Evolutionary conservation across 352 stramenopile species (phyloP), one percentile per base, ranked within the genome.

Genomic region (Blastocystis sp.): DNA sequence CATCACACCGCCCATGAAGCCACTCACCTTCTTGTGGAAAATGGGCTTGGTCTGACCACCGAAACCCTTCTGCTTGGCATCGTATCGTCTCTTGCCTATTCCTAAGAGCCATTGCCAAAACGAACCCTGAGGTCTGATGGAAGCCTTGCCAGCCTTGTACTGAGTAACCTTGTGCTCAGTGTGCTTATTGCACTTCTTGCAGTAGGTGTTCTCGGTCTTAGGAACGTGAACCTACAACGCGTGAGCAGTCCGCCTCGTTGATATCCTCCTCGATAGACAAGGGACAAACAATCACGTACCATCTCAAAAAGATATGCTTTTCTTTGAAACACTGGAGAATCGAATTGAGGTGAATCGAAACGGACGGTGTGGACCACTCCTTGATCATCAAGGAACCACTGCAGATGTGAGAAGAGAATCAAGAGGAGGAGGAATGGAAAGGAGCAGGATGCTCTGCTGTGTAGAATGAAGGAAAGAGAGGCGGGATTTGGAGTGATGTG

Each of bases 41-140:
- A 99, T 94, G 88, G 97, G 97, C 95, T 99, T 99, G 89, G 97
- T 99, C 93, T 99, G 97, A 92, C 97, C 97, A 94, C 97, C 97
- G 92, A 98, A 99, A 92, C 97, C 97, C 94, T 98, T 98, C 92
- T 99, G 97, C 94, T 99, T 99, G 82, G 94, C 93, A 90, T 98
- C 94, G 92, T 99, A 99, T 93, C 97, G 96, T 94, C 97, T 95
- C 91, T 97, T 97, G 88, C 66, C 66, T 77, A 77, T 19, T 48
- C 34, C 40, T 5, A 71, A 60, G 4, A 60, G 7, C 38, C 34
- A 7, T 17, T 5, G 11, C 3, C 34, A 77, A 53, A 60, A 60
- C 41, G 1, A 19, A 77, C 93, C 95, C 92, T 99, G 97, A 71
- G 97, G 96, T 92, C 97, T 99, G 93, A 99, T 98, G 86, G 95